Base-by-base conservation (phyloP, 169 alveolate species). In the Plasmodium coatneyi region DNA sequence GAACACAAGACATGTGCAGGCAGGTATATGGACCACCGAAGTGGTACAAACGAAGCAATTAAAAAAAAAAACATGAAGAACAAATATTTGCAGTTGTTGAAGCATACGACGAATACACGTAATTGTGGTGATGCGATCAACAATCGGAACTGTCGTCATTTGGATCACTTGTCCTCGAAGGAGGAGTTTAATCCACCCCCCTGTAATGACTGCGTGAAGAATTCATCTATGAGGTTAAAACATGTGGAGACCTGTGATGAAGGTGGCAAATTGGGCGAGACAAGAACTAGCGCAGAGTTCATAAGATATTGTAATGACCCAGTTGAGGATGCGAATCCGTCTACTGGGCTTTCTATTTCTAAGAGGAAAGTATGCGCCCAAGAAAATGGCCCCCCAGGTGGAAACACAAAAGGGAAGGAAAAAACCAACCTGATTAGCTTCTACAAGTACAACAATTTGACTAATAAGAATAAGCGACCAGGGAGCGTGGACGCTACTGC, bases 391-490 rank as follows among this genome's bases (percentile, higher is more conserved):
- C 25, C 36, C 74, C 74, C 25, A 60, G 32, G 32, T 5, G 25
- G 74, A 9, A 60, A 19, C 32, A 72, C 19, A 28, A 54, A 87
- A 78, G 81, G 71, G 71, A 87, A 79, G 52, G 84, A 78, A 87
- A 87, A 78, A 78, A 87, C 84, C 10, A 87, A 87, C 32, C 80
- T 87, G 28, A 34, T 87, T 56, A 87, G 93, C 81, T 87, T 46
- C 60, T 87, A 87, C 81, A 87, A 87, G 30, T 87, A 87, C 30
- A 87, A 87, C n/a, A 87, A 87, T 87, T 76, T 74, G 60, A 10
- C 34, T 46, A 84, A 72, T 32, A 84, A 39, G 70, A 25, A 71
- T 25, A 43, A 83, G 32, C 16, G 6, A 5, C 25, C 34, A 60
- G 32, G 36, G 5, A 60, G 10, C 32, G 25, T 60, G 32, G 74